phyloP scores from a whole-genome alignment of 75 land plant genomes.

The Selaginella moellendorffii region DNA sequence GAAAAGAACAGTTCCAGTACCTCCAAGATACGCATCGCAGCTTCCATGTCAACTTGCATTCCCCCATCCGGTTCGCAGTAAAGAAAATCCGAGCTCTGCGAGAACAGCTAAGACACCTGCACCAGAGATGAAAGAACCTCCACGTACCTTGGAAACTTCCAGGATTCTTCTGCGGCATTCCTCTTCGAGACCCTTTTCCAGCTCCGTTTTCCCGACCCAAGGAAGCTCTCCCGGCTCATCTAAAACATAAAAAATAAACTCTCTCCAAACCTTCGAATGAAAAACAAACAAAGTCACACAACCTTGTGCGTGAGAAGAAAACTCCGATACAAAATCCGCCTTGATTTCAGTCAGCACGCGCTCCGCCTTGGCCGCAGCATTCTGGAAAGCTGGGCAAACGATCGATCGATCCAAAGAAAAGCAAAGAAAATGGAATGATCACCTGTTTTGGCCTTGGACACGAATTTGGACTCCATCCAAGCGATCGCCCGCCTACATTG shows the following conservation, averaged over 20 bases:
- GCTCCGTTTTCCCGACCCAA: slow-evolving; percentile 18
- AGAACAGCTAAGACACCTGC: too few species aligned
- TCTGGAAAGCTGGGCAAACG: slow-evolving; percentile 37
- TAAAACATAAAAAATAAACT: neutral
- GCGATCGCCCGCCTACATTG: too few species aligned
- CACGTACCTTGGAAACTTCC: slow-evolving; percentile 19
- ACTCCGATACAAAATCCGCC: slow-evolving; percentile 24
- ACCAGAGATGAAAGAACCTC: neutral
- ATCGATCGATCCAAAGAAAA: neutral
- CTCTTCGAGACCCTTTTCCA: slow-evolving; percentile 16
- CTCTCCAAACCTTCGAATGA: too few species aligned
- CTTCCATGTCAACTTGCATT: slow-evolving; percentile 6
- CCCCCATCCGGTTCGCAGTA: neutral
- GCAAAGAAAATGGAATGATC: neutral
- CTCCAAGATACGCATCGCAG: slow-evolving; percentile 16
- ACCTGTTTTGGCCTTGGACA: neutral
- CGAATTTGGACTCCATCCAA: neutral
- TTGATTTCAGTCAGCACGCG: slow-evolving; percentile 63
- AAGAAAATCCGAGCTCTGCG: neutral
- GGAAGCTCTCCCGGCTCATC: slow-evolving; percentile 13
- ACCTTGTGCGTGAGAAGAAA: neutral
- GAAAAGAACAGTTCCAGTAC: neutral
- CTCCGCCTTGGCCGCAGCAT: slow-evolving; percentile 85
- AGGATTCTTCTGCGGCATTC: slow-evolving; percentile 20
- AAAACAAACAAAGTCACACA: neutral